These are phyloP conservation scores for Licmophora abbreviata DNA, from an alignment of 108 stramenopile species.

Conservation along the genomic window DNA sequence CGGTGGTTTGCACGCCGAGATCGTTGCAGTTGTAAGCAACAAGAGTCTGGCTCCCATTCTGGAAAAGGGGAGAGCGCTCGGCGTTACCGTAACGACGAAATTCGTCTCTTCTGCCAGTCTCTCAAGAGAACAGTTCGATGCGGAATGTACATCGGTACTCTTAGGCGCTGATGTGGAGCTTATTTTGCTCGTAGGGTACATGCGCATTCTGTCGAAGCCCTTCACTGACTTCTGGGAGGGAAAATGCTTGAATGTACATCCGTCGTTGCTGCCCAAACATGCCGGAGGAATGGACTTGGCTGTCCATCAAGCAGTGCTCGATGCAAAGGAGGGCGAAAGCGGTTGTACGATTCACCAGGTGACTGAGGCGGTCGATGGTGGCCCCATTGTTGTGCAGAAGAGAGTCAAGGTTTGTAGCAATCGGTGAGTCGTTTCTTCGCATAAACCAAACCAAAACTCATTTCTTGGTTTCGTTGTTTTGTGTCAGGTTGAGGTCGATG, in stretches of 20 bases:
- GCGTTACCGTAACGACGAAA: conserved; percentile 78
- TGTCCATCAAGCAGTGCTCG: conserved; percentile 95
- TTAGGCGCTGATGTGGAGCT: conserved; percentile 88
- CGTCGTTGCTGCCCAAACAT: conserved; percentile 95
- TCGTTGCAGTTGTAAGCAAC: conserved; percentile 91
- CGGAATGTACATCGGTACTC: conserved; percentile 84
- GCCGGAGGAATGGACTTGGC: conserved; percentile 98
- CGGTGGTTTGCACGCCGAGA: conserved; percentile 79
- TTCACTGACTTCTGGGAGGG: conserved; percentile 87
- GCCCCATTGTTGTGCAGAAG: conserved; percentile 93
- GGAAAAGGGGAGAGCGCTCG: conserved; percentile 81
- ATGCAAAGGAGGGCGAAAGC: conserved; percentile 83
- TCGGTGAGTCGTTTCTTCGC: not conserved
- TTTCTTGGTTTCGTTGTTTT: conserved; percentile 2
- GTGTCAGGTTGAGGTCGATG: conserved; percentile 54
- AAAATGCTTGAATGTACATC: conserved; percentile 97
- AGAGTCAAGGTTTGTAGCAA: conserved; percentile 24
- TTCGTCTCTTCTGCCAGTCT: conserved; percentile 71
- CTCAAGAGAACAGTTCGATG: conserved; percentile 88
- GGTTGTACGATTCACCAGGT: conserved; percentile 99
- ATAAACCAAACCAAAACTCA: not conserved
- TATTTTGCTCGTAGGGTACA: conserved; percentile 97
- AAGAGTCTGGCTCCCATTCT: conserved; percentile 73
- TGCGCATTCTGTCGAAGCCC: conserved; percentile 90
- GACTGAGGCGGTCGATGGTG: conserved; percentile 94